Conservation (phyloP, 2,329 filamentous ascomycete species). For the Aspergillus latus region DNA sequence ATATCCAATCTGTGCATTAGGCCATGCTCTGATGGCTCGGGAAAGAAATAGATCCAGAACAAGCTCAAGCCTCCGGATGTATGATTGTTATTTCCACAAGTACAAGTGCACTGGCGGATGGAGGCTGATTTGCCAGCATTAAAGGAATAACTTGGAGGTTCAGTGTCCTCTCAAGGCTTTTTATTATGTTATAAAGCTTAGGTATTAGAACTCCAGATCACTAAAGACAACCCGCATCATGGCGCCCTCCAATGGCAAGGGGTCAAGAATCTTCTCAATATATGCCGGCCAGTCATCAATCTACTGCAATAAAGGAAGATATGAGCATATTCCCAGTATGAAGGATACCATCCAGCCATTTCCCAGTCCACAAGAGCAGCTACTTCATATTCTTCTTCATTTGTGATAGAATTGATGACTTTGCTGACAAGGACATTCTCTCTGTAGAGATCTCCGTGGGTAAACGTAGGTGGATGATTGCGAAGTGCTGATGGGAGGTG, state of each 20-base stretch:
- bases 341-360: slow-evolving; percentile 29
- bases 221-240: slow-evolving; percentile 24
- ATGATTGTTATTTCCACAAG: too few relatives aligned
- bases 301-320: slow-evolving; percentile 21
- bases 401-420: not conserved
- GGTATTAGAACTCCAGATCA: slow-evolving; percentile 23
- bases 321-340: slow-evolving; percentile 35
- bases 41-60: too few relatives aligned
- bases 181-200: too few relatives aligned
- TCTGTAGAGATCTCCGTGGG: not conserved
- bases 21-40: too few relatives aligned
- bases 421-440: slow-evolving; percentile 8
- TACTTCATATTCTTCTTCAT: slow-evolving; percentile 32
- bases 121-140: too few relatives aligned
- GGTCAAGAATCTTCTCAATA: slow-evolving; percentile 27
- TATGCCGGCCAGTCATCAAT: slow-evolving; percentile 27
- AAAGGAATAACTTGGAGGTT: too few relatives aligned
- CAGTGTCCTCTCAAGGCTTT: too few relatives aligned
- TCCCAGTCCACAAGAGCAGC: slow-evolving; percentile 40
- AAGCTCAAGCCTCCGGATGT: too few relatives aligned
- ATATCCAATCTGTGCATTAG: too few relatives aligned
- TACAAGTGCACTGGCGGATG: too few relatives aligned
- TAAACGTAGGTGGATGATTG: not conserved
- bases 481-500: slow-evolving; percentile 19
- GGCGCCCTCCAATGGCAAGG: slow-evolving; percentile 24